phyloP scores from a whole-genome alignment of 768 basidiomycete genomes.

The Phaeotremella skinneri region DNA sequence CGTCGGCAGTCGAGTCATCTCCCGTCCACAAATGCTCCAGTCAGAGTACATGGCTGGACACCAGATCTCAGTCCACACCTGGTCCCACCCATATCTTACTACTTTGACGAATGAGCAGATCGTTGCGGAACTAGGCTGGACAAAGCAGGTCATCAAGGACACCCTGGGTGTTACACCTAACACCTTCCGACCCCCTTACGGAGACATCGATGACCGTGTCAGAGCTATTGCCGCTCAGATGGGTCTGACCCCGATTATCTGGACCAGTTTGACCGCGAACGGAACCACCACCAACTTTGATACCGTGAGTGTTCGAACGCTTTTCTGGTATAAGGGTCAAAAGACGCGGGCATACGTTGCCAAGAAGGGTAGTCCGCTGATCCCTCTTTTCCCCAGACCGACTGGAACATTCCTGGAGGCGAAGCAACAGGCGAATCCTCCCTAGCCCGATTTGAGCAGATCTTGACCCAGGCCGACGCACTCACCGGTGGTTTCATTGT shows the following conservation, averaged over 20 bases:
- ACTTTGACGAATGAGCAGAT: constrained; percentile 74
- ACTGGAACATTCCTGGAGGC: constrained; percentile 78
- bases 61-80: constrained; percentile 84
- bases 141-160: constrained; percentile 78
- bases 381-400: constrained; percentile 53
- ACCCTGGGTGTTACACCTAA: constrained; percentile 69
- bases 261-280: constrained; percentile 64
- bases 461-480: constrained; percentile 62
- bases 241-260: constrained; percentile 78
- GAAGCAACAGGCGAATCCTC: constrained; percentile 60
- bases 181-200: constrained; percentile 73
- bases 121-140: constrained; percentile 86
- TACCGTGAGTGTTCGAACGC: constrained; percentile 52
- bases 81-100: constrained; percentile 75
- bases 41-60: constrained; percentile 73
- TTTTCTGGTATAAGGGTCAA: constrained; percentile 55
- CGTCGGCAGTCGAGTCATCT: constrained; percentile 78
- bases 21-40: constrained; percentile 67
- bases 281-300: constrained; percentile 61
- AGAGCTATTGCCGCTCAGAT: constrained; percentile 78
- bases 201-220: constrained; percentile 70
- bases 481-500: constrained; percentile 80
- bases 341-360: too few species aligned
- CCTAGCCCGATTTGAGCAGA: constrained; percentile 67
- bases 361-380: constrained; percentile 60